A percentile compares a stretch with the other conserved stretches of the same genome.
Conservation (phyloP, 495 filamentous ascomycete genomes). For the Elasticomyces elasticus region DNA sequence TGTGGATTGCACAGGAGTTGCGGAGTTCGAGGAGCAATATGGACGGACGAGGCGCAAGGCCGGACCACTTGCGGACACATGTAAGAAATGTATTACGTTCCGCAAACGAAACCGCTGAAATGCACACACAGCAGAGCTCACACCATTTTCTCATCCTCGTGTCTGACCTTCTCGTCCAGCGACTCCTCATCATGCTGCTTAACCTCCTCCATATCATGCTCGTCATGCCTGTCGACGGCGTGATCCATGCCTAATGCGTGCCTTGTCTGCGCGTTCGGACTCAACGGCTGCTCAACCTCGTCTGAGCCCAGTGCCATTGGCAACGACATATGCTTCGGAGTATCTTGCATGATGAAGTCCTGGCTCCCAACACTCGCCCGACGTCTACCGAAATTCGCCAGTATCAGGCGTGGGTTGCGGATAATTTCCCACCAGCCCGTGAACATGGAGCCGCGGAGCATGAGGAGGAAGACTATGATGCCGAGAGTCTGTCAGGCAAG, state of each 20-base stretch:
- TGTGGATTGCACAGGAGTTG: background rate
- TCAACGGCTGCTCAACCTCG: background rate
- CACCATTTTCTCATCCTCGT: conserved; percentile 7
- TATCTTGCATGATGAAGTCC: conserved; percentile 10
- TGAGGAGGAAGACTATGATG: conserved; percentile 29
- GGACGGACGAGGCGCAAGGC: background rate
- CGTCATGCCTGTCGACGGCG: background rate
- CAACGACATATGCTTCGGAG: conserved; percentile 8
- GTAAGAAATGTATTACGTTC: conserved; percentile 1
- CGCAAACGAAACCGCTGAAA: background rate
- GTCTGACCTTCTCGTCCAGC: conserved; percentile 17
- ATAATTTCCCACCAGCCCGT: conserved; percentile 28
- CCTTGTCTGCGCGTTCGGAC: background rate
- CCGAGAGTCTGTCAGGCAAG: conserved; percentile 25
- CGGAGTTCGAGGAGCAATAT: background rate
- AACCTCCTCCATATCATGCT: background rate
- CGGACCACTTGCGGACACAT: background rate
- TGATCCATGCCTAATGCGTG: background rate
- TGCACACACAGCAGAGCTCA: background rate
- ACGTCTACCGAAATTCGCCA: background rate
- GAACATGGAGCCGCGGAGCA: conserved; percentile 31
- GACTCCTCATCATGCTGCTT: conserved; percentile 15
- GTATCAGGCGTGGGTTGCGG: conserved; percentile 3
- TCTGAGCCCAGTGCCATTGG: background rate
- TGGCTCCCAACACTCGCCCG: conserved; percentile 6